Evolutionary conservation across 306 rosid genomes (phyloP).

Genomic region (Clitoria ternatea): DNA sequence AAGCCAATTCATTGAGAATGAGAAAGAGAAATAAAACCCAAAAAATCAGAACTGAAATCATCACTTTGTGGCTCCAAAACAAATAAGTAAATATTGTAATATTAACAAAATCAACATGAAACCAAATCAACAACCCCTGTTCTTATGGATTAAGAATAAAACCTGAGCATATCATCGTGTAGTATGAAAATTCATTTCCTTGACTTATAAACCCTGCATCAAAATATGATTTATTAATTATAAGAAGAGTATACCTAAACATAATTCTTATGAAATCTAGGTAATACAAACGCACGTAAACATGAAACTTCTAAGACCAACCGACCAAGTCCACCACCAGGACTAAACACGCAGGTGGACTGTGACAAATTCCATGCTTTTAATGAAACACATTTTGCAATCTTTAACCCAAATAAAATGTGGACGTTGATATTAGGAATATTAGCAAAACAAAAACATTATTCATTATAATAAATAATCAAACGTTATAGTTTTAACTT

Average conservation of each 20-base stretch:
- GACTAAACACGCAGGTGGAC: slow-evolving; percentile 98
- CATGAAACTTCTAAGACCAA: slow-evolving; percentile 89
- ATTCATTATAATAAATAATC: too few relatives aligned
- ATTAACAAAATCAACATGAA: slow-evolving; percentile 17
- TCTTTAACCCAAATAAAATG: slow-evolving; percentile 15
- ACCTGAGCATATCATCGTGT: slow-evolving; percentile 99
- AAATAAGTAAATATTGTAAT: background rate
- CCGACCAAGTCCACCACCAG: slow-evolving; percentile 99
- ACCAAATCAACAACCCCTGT: background rate
- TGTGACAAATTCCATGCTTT: slow-evolving; percentile 40
- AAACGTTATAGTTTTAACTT: too few relatives aligned
- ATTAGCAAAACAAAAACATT: too few relatives aligned
- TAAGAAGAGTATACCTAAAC: background rate
- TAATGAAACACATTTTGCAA: slow-evolving; percentile 23
- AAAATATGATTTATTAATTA: slow-evolving; percentile 22
- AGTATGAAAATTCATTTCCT: slow-evolving; percentile 98
- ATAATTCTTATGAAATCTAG: background rate
- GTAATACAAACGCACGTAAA: slow-evolving; percentile 48
- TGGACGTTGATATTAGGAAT: too few relatives aligned
- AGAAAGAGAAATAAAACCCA: background rate
- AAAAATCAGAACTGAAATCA: slow-evolving; percentile 11
- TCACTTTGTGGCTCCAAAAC: background rate
- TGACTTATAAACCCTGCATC: slow-evolving; percentile 85
- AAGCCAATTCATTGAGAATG: slow-evolving; percentile 25
- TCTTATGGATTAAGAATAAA: slow-evolving; percentile 94